Evolutionary conservation across 2,329 filamentous ascomycete species (phyloP), one percentile per base, ranked within the genome.

Genomic region (Fusarium sp.): DNA sequence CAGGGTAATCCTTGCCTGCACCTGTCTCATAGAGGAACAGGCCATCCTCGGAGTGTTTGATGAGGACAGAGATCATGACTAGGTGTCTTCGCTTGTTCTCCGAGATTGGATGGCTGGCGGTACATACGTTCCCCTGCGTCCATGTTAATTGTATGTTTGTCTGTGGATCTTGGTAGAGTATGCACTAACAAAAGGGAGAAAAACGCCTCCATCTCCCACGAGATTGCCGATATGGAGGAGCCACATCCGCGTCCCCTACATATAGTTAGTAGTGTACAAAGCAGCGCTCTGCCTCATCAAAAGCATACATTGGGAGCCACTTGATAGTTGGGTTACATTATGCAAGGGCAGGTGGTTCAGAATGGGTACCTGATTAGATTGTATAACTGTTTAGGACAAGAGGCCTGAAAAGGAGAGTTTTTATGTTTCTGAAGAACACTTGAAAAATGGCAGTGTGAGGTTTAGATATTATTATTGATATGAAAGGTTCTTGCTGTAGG

Each of bases 381-480:
- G 5, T 4, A 4, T 42, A 14, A 7, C 22, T 22, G 0, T 5
- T 17, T 17, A 17, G n/a, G 3, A 3, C 14, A 17, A 0, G 5
- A 42, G 8, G 0, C 13, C 8, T 22, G 13, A 9, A 15, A 10
- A 42, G 9, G 9, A 9, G 0, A 7, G 5, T 10, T 17, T 11
- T 7, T 7, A 27, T 27, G 5, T 7, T 42, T 22, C n/a, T 22
- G 9, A 4, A 4, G 4, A 4, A 1, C 7, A 22, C 5, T 11
- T 7, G 5, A 0, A 0, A 7, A 15, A 3, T 5, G n/a, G 11
- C 9, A 9, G 8, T 8, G 0, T 5, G 6, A 18, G 10, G 10
- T 44, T 44, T 27, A 44, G 27, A 8, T 27, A 8, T 27, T 8
- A 6, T 5, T 14, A 11, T 42, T 17, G n/a, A 11, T 5, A 5